These are phyloP conservation scores for Aspergillus biplanus DNA, from an alignment of 495 filamentous ascomycete genomes.

Conservation along the genomic window DNA sequence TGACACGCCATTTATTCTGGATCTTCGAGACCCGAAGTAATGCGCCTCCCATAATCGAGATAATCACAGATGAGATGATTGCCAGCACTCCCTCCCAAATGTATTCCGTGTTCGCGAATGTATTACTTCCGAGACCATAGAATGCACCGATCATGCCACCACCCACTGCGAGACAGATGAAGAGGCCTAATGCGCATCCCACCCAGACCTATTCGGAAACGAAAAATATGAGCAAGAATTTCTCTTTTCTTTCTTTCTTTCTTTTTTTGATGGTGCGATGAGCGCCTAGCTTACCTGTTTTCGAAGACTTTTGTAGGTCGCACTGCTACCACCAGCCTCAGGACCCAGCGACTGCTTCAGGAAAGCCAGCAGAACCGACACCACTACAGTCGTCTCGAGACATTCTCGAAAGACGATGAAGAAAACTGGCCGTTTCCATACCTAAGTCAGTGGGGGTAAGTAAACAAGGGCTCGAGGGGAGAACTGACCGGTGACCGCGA, in stretches of 20 bases:
- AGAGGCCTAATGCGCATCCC: constrained; percentile 64
- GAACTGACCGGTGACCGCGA: not conserved
- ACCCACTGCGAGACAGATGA: constrained; percentile 69
- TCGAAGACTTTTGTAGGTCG: constrained; percentile 67
- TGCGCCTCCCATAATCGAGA: constrained; percentile 76
- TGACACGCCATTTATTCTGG: constrained; percentile 82
- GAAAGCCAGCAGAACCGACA: constrained; percentile 80
- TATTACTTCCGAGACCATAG: constrained; percentile 69
- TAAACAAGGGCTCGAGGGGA: not conserved
- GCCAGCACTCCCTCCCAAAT: constrained; percentile 79
- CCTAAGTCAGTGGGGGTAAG: not conserved
- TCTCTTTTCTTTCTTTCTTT: too few species aligned
- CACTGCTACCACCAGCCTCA: constrained; percentile 44
- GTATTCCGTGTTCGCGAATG: constrained; percentile 67
- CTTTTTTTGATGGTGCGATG: too few species aligned
- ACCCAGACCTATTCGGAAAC: constrained; percentile 64
- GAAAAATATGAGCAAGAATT: not conserved
- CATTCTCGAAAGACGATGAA: constrained; percentile 87
- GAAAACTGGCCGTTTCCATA: constrained; percentile 55
- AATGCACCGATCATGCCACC: constrained; percentile 79
- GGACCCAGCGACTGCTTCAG: constrained; percentile 75
- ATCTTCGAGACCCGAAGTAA: constrained; percentile 79
- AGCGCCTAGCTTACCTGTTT: constrained; percentile 58
- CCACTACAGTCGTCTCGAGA: constrained; percentile 77
- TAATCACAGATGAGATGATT: constrained; percentile 73